Base-by-base conservation (phyloP, 2,329 filamentous ascomycete species). In the Pseudogymnoascus sp. region DNA sequence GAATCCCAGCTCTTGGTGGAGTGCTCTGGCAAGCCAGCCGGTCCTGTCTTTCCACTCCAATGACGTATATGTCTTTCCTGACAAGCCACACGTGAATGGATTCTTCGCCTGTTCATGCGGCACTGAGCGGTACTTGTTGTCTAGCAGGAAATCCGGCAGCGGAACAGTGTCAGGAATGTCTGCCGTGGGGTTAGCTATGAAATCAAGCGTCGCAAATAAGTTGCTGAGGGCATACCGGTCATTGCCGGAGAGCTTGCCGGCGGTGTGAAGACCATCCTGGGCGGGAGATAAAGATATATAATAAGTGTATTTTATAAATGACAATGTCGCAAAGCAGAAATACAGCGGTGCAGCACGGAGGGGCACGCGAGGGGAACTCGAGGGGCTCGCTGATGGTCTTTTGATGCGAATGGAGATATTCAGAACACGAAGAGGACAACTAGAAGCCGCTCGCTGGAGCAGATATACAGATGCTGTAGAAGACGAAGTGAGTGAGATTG, bases 81-180 rank as follows among this genome's bases (percentile, higher is more conserved):
- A 85, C 57, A 93, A 69, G 31, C 88, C 90, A 70, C 89, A 92
- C 31, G 86, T 90, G 75, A 87, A 93, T 1, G 89, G 87, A 60
- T 86, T 80, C 38, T 79, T 78, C 21, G 89, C 86, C 65, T 83
- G 78, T 23, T 80, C 78, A n/a, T 89, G 75, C 11, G 88, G 80
- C 60, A 78, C 76, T 36, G 89, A 84, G 21, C 88, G 89, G 71
- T 89, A 83, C 44, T 81, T 76, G 71, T 92, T 89, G 68, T 86
- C 83, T 66, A 86, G 82, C 77, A 93, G 85, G 75, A 93, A 93
- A 53, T 93, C 86, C 67, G 82, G 82, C 63, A 95, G 80, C 2
- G 89, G 81, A 68, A 93, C 81, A 40, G 83, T 85, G 74, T 93
- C 89, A 11, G 90, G 90, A 23, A 59, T 31, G 11, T 36, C 31